phyloP scores from a whole-genome alignment of 1,139 yeast species.

The Pneumocystis jirovecii region DNA sequence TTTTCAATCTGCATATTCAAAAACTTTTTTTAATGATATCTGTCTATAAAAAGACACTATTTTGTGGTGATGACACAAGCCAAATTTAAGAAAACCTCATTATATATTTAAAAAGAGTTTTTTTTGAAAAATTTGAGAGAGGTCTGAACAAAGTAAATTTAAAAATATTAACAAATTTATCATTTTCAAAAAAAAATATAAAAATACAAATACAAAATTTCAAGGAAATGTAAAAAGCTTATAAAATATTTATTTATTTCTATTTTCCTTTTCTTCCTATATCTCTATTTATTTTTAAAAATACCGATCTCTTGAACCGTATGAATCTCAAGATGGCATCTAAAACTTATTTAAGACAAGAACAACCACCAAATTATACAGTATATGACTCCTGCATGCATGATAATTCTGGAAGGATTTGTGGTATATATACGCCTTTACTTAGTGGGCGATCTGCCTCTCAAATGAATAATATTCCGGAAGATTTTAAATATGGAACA shows the following conservation, averaged over 20 bases:
- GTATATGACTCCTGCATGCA: neutral
- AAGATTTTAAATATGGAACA: constrained; percentile 74
- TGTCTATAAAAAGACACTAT: neutral
- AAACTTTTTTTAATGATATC: neutral
- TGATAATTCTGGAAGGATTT: neutral
- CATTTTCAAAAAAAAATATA: neutral
- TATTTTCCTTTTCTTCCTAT: neutral
- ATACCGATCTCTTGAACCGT: neutral
- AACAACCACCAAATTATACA: neutral
- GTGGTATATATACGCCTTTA: neutral
- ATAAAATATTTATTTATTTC: neutral
- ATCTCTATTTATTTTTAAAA: neutral
- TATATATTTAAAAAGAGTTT: neutral
- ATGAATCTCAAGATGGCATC: neutral
- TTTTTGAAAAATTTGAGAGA: neutral
- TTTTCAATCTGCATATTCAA: neutral
- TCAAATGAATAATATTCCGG: constrained; percentile 21
- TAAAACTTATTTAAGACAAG: neutral
- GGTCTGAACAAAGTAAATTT: neutral
- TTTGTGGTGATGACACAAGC: neutral
- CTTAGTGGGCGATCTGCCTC: neutral
- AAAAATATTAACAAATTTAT: neutral
- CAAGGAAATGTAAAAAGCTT: neutral
- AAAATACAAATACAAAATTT: neutral
- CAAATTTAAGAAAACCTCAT: neutral